Evolutionary conservation across 2,329 filamentous ascomycete species (phyloP), one percentile per base, ranked within the genome.

Genomic region (Verticillium nubilum): DNA sequence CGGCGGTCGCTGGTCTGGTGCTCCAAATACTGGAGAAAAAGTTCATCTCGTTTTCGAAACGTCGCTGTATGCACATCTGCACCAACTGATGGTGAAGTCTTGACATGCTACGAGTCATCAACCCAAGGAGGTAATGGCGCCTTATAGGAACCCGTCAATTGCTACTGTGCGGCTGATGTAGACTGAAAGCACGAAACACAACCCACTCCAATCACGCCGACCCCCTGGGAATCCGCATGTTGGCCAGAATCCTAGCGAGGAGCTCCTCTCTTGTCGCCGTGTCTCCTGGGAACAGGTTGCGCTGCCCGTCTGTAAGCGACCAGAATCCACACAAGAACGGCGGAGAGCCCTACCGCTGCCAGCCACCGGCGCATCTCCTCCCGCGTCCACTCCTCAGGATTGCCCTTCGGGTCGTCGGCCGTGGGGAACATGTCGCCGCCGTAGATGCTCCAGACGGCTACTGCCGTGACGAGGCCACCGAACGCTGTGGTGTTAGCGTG

Each of bases 301-400:
- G 70, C 80, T 83, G 61, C 31, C 15, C 37, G 23, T 15, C 3
- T 52, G 59, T 68, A 10, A 66, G 63, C 54, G 58, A 26, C 23
- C 57, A 63, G 54, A 35, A 5, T 19, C 50, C 54, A 17, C 54
- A 27, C 12, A 37, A 58, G 17, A 13, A 33, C 17, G 12, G 54
- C 58, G 17, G 28, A 19, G 27, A 17, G 17, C 79, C 88, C 75
- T 82, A 97, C 94, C 67, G 84, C 85, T 53, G 86, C 85, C 56
- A 98, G 78, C 92, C 93, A 98, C 68, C 87, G 80, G 62, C 86
- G 82, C 73, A 96, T 79, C 69, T 98, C 91, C 54, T 92, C 88
- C 59, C 82, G 80, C 0, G 91, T 92, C 94, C 94, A 98, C 10
- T 69, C 72, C 47, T 80, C 76, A 47, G 78, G 85, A 78, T 91